Evolutionary conservation across 208 protist species (phyloP).

Genomic region (Phytomonas francai): DNA sequence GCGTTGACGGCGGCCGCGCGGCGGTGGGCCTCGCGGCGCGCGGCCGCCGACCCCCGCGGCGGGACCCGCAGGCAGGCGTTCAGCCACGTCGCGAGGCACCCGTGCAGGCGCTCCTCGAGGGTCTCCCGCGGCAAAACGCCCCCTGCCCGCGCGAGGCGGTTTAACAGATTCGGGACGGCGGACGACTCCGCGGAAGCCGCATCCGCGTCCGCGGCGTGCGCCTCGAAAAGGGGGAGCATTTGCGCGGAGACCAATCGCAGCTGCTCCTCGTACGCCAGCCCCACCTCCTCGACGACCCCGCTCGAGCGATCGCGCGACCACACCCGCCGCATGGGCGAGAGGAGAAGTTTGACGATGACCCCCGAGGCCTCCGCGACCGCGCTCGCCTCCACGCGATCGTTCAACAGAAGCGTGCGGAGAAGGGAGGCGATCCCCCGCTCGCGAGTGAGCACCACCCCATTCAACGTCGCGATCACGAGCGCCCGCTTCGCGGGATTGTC

Average conservation of each 20-base stretch:
- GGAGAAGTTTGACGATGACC: slow-evolving; percentile 44
- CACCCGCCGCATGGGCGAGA: no score
- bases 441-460: slow-evolving; percentile 36
- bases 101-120: slow-evolving; percentile 64
- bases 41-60: background rate
- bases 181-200: background rate
- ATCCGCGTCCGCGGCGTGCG: slow-evolving; percentile 14
- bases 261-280: slow-evolving; percentile 27
- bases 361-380: slow-evolving; percentile 39
- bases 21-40: background rate
- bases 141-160: background rate
- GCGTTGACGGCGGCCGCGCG: no score
- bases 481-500: slow-evolving; percentile 29
- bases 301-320: no score
- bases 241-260: slow-evolving; percentile 28
- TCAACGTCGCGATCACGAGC: slow-evolving; percentile 35
- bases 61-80: slow-evolving; percentile 35
- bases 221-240: slow-evolving; percentile 32
- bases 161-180: background rate
- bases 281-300: background rate
- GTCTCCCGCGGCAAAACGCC: slow-evolving; percentile 46
- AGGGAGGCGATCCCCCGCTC: slow-evolving; percentile 35
- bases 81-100: slow-evolving; percentile 31
- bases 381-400: slow-evolving; percentile 37
- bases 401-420: slow-evolving; percentile 49